Percentiles rank a stretch among this genome's conserved stretches.
phyloP scores from a whole-genome alignment of 371 early-diverging fungal species.

The Saksenaea vasiformis region DNA sequence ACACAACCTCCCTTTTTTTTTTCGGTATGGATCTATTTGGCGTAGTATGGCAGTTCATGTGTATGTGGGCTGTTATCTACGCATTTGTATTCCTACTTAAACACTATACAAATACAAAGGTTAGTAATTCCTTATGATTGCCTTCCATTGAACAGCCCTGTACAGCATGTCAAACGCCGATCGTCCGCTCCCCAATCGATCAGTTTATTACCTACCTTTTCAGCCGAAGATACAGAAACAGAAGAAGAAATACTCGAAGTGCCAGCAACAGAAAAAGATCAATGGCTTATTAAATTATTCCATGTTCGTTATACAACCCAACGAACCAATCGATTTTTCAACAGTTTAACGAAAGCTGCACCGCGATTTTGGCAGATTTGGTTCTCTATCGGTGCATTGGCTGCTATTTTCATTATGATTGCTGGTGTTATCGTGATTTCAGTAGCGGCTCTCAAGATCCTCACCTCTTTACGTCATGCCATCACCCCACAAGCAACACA shows the following conservation, averaged over 20 bases:
- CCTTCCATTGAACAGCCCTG: background rate
- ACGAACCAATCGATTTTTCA: constrained; percentile 52
- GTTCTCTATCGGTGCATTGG: constrained; percentile 59
- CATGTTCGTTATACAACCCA: constrained; percentile 65
- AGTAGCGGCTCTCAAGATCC: constrained; percentile 49
- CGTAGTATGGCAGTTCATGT: constrained; percentile 35
- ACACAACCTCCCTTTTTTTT: background rate
- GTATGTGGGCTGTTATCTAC: constrained; percentile 42
- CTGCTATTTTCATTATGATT: constrained; percentile 54
- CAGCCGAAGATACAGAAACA: constrained; percentile 12
- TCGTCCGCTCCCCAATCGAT: background rate
- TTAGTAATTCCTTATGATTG: constrained; percentile 5
- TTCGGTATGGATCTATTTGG: constrained; percentile 36
- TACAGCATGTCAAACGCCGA: background rate
- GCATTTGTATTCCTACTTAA: constrained; percentile 29
- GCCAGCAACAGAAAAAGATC: constrained; percentile 20
- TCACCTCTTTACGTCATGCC: constrained; percentile 18
- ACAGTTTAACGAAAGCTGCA: constrained; percentile 35
- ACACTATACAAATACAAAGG: constrained; percentile 24
- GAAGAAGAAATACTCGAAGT: constrained; percentile 7
- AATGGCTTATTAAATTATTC: constrained; percentile 51
- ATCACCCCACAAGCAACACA: background rate
- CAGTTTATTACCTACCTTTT: constrained; percentile 26
- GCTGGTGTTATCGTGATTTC: constrained; percentile 52
- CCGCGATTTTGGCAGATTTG: constrained; percentile 64